Evolutionary conservation across 192 early-diverging fungal species (phyloP), one percentile per base, ranked within the genome.

Genomic region (Backusella liffmaniae): DNA sequence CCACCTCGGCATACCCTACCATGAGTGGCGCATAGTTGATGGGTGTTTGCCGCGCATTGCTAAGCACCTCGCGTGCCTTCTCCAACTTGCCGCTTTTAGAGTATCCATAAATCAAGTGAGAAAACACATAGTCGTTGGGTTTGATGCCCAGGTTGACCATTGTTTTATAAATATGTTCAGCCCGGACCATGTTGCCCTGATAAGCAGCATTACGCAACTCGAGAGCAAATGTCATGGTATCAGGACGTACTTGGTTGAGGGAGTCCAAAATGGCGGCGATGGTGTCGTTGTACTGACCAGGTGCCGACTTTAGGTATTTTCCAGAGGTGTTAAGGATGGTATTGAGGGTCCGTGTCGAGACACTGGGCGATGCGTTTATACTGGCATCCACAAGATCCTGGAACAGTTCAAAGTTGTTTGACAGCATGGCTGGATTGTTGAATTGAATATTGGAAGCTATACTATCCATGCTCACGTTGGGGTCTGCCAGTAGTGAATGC

Each of bases 101-200:
- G 21, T 79, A 79, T 15, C 77, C 77, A 66, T 46, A 56, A 12
- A 79, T 73, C 32, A 79, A 29, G 56, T 79, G 77, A 6, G 77
- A 44, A 29, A 79, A 79, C 1, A 79, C 16, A 66, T 51, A 79
- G 1, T 16, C 65, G 34, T 79, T 79, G 23, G 77, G 77, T 23
- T 51, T 36, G 21, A 74, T 30, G 12, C 77, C 77, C 18, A 13
- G 12, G 13, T 68, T 30, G 8, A 70, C 5, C 77, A 79, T 73
- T 5, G 62, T 12, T 29, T 69, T 32, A 34, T 65, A 70, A 26
- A 59, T 53, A 35, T 7, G 9, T 34, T 79, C 73, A 6, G 77
- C 73, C 8, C 39, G 35, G 4, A 9, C 7, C 77, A 79, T 73
- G 16, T 79, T 49, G 10, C 39, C 41, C 21, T 62, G 41, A 34